phyloP scores from a whole-genome alignment of 306 rosid genomes.

The Mimosa bimucronata region DNA sequence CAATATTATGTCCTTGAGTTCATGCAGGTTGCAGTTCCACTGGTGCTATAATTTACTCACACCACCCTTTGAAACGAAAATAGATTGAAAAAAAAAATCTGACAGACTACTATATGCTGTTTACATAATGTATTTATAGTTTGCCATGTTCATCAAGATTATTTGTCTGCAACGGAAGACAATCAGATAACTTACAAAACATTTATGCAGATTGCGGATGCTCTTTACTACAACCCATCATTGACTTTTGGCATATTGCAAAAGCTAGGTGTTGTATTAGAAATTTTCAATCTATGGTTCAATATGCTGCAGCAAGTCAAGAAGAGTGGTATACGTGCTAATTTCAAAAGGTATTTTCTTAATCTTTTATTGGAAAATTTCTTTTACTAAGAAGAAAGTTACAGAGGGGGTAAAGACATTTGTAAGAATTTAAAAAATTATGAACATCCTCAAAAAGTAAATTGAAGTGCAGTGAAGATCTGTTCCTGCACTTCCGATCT shows the following conservation, averaged over 20 bases:
- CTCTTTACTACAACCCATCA: slow-evolving; percentile 84
- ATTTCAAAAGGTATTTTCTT: slow-evolving; percentile 64
- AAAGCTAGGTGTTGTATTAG: slow-evolving; percentile 74
- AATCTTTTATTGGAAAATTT: background rate
- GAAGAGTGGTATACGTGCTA: slow-evolving; percentile 73
- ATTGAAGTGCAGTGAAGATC: slow-evolving; percentile 32
- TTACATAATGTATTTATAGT: slow-evolving; percentile 20
- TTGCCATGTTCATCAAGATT: slow-evolving; percentile 30
- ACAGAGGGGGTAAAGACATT: background rate
- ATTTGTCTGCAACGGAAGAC: slow-evolving; percentile 10
- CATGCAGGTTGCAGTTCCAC: background rate
- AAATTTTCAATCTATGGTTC: slow-evolving; percentile 89
- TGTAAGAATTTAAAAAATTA: background rate
- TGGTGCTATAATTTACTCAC: background rate
- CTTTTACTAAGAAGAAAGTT: background rate
- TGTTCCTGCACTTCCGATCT: slow-evolving; percentile 14
- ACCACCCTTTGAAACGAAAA: background rate
- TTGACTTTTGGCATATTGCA: slow-evolving; percentile 80
- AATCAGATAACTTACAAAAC: background rate
- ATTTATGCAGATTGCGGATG: slow-evolving; percentile 81
- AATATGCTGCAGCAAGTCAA: slow-evolving; percentile 85
- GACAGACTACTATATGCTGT: background rate
- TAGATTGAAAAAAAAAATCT: background rate
- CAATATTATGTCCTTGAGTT: background rate
- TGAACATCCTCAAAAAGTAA: background rate